phyloP scores from a whole-genome alignment of 2,329 filamentous ascomycete species.

The Fusarium sterilihyphosum region DNA sequence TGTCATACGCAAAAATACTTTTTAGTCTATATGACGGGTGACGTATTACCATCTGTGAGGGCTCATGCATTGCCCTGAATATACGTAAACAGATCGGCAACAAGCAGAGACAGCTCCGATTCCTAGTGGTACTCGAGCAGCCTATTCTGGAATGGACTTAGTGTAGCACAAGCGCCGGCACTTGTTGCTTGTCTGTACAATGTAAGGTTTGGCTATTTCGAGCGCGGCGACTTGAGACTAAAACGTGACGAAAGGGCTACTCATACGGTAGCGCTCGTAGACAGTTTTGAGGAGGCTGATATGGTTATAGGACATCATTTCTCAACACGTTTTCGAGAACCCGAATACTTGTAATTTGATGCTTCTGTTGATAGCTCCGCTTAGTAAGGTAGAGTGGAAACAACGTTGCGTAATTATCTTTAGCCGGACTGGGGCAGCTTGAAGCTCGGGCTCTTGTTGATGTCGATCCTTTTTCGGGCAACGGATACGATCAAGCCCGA shows the following conservation, averaged over 20 bases:
- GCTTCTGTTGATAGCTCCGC: accelerated
- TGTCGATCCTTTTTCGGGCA: neutral
- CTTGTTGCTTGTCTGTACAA: neutral
- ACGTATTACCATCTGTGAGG: neutral
- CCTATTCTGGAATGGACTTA: accelerated
- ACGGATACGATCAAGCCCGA: neutral
- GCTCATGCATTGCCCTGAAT: accelerated
- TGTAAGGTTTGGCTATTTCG: neutral
- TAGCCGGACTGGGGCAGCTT: no score
- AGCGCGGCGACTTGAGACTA: no score
- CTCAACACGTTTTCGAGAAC: neutral
- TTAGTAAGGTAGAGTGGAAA: neutral
- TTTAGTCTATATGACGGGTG: neutral
- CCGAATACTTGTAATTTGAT: neutral
- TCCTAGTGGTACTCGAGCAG: accelerated
- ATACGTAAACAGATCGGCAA: neutral
- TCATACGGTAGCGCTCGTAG: accelerated
- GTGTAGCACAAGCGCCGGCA: neutral
- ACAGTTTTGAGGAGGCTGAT: neutral
- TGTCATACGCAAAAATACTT: accelerated
- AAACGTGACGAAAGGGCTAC: neutral
- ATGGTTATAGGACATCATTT: neutral
- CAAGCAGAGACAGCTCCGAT: accelerated
- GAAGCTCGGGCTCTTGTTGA: accelerated
- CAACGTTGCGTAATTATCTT: accelerated